Conservation (phyloP, 2,329 filamentous ascomycete species). For the Monosporascus cannonballus region DNA sequence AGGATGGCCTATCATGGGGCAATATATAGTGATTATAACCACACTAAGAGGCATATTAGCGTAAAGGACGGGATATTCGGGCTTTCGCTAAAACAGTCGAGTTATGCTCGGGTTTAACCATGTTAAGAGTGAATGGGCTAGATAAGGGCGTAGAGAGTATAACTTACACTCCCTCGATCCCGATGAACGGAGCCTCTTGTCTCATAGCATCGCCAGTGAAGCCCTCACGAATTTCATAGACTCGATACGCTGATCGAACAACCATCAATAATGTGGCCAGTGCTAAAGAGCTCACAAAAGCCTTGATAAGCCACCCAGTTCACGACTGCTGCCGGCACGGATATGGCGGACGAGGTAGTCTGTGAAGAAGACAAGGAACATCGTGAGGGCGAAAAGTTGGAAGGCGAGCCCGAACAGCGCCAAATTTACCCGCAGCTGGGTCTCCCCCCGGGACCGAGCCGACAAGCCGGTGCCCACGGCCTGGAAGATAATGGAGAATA, state of each 20-base stretch:
- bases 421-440: constrained; percentile 39
- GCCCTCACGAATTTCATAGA: constrained; percentile 52
- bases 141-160: background rate
- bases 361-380: constrained; percentile 43
- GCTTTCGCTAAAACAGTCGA: background rate
- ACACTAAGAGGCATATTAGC: background rate
- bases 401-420: constrained; percentile 51
- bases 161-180: constrained; percentile 35
- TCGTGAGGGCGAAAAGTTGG: constrained; percentile 48
- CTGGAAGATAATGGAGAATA: constrained; percentile 37
- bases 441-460: constrained; percentile 32
- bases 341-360: constrained; percentile 34
- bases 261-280: constrained; percentile 51
- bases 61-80: background rate
- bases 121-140: too few species aligned
- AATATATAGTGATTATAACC: constrained; percentile 7
- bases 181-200: constrained; percentile 41
- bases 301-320: constrained; percentile 29
- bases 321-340: constrained; percentile 1
- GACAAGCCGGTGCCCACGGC: constrained; percentile 37
- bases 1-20: constrained; percentile 11
- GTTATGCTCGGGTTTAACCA: too few species aligned
- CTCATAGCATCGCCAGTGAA: constrained; percentile 45
- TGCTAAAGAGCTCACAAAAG: constrained; percentile 45
- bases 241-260: constrained; percentile 50